phyloP scores from a whole-genome alignment of 2,329 filamentous ascomycete genomes.

The Colletotrichum orchidophilum region DNA sequence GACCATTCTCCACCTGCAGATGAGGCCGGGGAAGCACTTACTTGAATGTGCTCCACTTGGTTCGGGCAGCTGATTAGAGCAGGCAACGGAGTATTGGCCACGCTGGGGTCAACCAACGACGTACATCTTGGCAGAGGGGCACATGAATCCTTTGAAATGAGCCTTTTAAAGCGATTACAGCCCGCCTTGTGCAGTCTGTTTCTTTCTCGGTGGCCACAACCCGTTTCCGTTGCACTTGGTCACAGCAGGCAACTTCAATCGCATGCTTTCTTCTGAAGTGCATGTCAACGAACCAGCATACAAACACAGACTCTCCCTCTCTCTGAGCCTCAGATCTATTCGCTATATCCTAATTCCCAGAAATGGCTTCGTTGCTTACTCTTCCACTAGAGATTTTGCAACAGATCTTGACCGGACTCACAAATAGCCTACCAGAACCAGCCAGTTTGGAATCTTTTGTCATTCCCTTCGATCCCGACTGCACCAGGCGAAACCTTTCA shows the following conservation, averaged over 20 bases:
- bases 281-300: no score
- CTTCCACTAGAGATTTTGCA: slow-evolving; percentile 23
- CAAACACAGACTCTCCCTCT: neutral
- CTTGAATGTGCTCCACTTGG: neutral
- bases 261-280: neutral
- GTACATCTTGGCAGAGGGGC: slow-evolving; percentile 1
- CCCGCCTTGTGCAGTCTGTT: neutral
- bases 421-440: neutral
- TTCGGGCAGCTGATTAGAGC: neutral
- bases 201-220: neutral
- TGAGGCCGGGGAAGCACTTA: neutral
- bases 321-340: neutral
- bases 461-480: neutral
- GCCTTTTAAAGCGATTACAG: neutral
- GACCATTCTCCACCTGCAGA: neutral
- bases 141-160: neutral
- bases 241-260: neutral
- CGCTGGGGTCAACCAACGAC: neutral
- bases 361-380: slow-evolving; percentile 12
- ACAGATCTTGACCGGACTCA: neutral
- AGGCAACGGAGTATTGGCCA: neutral
- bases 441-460: neutral
- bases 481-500: neutral
- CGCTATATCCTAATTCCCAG: neutral
- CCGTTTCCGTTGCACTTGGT: no score